Conservation (phyloP, 2,329 filamentous ascomycete genomes). For the Aspergillus carbonarius region DNA sequence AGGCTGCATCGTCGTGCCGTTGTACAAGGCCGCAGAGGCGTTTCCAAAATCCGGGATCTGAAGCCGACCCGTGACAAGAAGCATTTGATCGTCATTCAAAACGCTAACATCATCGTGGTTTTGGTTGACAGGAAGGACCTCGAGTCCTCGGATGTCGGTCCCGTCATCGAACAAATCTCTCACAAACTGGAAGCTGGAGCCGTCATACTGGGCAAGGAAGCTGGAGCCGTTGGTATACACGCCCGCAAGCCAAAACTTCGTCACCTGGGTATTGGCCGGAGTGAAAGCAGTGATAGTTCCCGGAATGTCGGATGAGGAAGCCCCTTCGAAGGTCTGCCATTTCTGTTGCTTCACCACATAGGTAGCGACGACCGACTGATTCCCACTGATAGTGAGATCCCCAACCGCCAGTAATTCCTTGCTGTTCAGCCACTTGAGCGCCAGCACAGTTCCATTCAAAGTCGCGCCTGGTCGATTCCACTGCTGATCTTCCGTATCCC, state of each 20-base stretch:
- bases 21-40: conserved; percentile 82
- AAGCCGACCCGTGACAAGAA: conserved; percentile 84
- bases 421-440: conserved; percentile 73
- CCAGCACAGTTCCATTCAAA: conserved; percentile 67
- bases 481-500: conserved; percentile 66
- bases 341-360: conserved; percentile 67
- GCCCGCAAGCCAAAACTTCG: conserved; percentile 80
- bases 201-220: conserved; percentile 82
- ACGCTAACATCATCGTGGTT: conserved; percentile 65
- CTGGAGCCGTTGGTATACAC: conserved; percentile 64
- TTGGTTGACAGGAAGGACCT: conserved; percentile 71
- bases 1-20: conserved; percentile 74
- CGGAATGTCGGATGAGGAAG: conserved; percentile 57
- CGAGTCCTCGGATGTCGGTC: conserved; percentile 74
- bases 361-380: conserved; percentile 65
- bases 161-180: conserved; percentile 61
- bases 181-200: conserved; percentile 67
- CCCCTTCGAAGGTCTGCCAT: conserved; percentile 63
- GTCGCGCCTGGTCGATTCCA: conserved; percentile 79
- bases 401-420: conserved; percentile 75
- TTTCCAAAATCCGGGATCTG: conserved; percentile 73
- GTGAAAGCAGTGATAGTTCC: conserved; percentile 77
- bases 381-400: conserved; percentile 67
- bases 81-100: conserved; percentile 65
- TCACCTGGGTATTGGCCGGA: conserved; percentile 68